Evolutionary conservation across 257 asterid species (phyloP).

Genomic region (Petrea volubilis): DNA sequence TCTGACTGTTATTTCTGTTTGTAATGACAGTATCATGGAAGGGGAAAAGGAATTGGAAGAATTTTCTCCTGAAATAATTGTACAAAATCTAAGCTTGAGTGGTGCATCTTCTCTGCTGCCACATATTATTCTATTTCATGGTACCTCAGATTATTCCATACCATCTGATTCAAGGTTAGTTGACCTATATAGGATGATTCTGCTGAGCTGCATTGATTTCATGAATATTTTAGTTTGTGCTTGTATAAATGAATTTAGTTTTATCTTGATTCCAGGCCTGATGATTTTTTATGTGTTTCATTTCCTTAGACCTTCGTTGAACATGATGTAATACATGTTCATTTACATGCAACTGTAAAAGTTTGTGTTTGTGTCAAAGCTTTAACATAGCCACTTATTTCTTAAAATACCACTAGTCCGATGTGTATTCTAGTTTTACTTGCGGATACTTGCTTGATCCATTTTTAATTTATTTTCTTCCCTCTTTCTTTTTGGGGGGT

Average conservation of each 20-base stretch:
- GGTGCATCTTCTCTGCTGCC: slow-evolving; percentile 63
- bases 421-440: neutral
- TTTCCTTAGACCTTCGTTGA: neutral
- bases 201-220: slow-evolving; percentile 7
- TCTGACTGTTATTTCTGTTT: slow-evolving; percentile 16
- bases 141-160: slow-evolving; percentile 78
- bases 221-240: neutral
- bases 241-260: slow-evolving; percentile 14
- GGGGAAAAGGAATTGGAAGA: slow-evolving; percentile 72
- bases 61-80: slow-evolving; percentile 82
- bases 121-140: slow-evolving; percentile 72
- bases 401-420: neutral
- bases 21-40: slow-evolving; percentile 80
- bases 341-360: neutral
- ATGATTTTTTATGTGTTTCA: neutral
- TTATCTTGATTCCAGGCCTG: slow-evolving; percentile 5
- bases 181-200: slow-evolving; percentile 14
- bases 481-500: no score
- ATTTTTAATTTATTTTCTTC: neutral
- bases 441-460: neutral
- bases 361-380: neutral
- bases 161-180: slow-evolving; percentile 81
- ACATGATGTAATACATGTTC: neutral
- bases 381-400: neutral
- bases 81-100: slow-evolving; percentile 44